phyloP scores from a whole-genome alignment of 2,329 filamentous ascomycete genomes.

The Ophiostoma montium region DNA sequence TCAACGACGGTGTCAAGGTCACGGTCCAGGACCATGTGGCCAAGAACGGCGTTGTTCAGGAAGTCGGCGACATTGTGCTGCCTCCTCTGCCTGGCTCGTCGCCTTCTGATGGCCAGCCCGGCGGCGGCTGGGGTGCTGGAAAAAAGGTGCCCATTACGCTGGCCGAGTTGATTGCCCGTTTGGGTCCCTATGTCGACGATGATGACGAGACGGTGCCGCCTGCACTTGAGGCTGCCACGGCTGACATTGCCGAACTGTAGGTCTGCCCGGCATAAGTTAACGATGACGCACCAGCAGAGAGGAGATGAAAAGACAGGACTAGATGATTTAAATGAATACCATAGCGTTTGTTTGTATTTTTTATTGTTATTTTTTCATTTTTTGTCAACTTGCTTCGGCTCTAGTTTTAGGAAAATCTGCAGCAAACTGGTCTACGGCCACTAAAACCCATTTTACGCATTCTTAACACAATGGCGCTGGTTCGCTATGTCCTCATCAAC shows the following conservation, averaged over 20 bases:
- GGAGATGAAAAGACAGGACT: too few relatives aligned
- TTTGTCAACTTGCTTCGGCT: too few relatives aligned
- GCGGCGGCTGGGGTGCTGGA: not conserved
- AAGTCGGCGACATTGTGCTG: constrained; percentile 58
- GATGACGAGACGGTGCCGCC: not conserved
- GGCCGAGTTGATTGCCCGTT: constrained; percentile 7
- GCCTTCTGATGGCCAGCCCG: not conserved
- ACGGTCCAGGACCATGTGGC: constrained; percentile 56
- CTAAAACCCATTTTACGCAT: too few relatives aligned
- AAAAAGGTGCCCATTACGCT: constrained; percentile 3
- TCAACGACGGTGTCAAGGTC: constrained; percentile 61
- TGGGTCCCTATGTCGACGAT: constrained; percentile 10
- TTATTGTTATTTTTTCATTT: too few relatives aligned
- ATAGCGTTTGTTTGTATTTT: too few relatives aligned
- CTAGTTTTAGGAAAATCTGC: too few relatives aligned
- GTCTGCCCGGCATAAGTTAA: too few relatives aligned
- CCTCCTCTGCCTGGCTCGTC: constrained; percentile 42
- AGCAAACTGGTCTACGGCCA: too few relatives aligned
- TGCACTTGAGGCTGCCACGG: not conserved
- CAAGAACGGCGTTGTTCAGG: constrained; percentile 70
- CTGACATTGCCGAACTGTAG: not conserved
- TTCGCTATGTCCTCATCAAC: too few relatives aligned
- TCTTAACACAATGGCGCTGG: too few relatives aligned
- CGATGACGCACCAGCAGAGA: too few relatives aligned
- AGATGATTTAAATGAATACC: too few relatives aligned